Conservation (phyloP, 768 basidiomycete species). For the Mycena vulgaris region DNA sequence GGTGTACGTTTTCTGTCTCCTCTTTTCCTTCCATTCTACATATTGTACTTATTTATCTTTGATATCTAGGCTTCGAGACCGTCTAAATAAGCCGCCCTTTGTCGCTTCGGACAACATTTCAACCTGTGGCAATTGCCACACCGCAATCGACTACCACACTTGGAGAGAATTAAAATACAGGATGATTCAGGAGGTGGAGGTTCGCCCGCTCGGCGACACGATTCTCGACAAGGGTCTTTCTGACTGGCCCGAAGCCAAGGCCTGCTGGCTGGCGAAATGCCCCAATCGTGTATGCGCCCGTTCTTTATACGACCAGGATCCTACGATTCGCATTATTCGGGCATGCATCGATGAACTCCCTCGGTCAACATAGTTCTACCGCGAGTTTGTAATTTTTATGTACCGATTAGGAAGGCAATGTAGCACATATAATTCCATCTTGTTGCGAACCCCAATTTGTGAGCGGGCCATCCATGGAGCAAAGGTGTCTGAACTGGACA, state of each 20-base stretch:
- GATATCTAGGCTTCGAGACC: constrained; percentile 58
- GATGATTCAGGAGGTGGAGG: constrained; percentile 71
- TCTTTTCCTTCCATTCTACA: background rate
- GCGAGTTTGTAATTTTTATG: background rate
- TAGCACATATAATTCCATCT: no score
- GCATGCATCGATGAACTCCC: constrained; percentile 69
- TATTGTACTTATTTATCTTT: background rate
- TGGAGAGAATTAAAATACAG: constrained; percentile 77
- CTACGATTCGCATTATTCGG: constrained; percentile 61
- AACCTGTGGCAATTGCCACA: constrained; percentile 69
- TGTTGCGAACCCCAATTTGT: no score
- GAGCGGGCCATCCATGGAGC: no score
- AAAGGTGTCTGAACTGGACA: no score
- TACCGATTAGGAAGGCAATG: background rate
- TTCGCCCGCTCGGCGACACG: constrained; percentile 72
- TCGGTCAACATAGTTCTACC: constrained; percentile 44
- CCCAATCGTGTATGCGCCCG: constrained; percentile 59
- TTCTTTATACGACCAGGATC: constrained; percentile 66
- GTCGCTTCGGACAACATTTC: constrained; percentile 55
- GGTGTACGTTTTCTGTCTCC: constrained; percentile 43
- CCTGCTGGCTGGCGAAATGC: constrained; percentile 75
- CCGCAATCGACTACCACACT: constrained; percentile 67
- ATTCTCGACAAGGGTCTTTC: constrained; percentile 63
- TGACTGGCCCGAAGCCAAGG: constrained; percentile 71
- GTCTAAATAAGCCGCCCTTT: constrained; percentile 72